These are phyloP conservation scores for Oleoguttula mirabilis DNA, from an alignment of 495 filamentous ascomycete species.

Conservation along the genomic window DNA sequence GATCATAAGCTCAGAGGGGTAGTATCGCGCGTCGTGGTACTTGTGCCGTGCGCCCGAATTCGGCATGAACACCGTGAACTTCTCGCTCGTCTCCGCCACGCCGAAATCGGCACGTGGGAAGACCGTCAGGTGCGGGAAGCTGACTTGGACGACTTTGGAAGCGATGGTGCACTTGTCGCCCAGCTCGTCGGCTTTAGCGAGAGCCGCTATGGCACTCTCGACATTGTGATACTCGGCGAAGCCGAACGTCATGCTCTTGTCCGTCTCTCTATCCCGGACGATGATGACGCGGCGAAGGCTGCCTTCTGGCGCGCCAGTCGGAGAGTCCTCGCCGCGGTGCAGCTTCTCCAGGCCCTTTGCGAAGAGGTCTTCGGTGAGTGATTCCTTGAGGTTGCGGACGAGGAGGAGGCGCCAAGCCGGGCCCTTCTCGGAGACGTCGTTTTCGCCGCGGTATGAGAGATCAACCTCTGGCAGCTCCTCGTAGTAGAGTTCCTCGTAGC, in stretches of 20 bases:
- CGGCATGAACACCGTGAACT: constrained; percentile 2
- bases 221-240: constrained; percentile 77
- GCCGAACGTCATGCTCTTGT: constrained; percentile 76
- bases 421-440: constrained; percentile 64
- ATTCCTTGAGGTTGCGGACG: constrained; percentile 59
- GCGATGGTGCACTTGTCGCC: constrained; percentile 71
- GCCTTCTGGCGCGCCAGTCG: constrained; percentile 62
- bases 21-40: constrained; percentile 9
- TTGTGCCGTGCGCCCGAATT: constrained; percentile 1
- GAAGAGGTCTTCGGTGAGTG: constrained; percentile 64
- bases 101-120: constrained; percentile 63
- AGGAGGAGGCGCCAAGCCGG: constrained; percentile 72
- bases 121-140: constrained; percentile 76
- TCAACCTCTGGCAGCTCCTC: background rate
- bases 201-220: constrained; percentile 66
- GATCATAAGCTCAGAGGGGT: constrained; percentile 2
- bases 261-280: constrained; percentile 58
- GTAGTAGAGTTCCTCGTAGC: constrained; percentile 3
- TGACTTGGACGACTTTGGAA: constrained; percentile 60
- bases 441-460: constrained; percentile 46
- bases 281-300: constrained; percentile 68
- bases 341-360: constrained; percentile 72
- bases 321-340: constrained; percentile 45
- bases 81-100: constrained; percentile 4
- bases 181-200: constrained; percentile 59